phyloP scores from a whole-genome alignment of 805 yeast species.

The Metschnikowia orientalis region DNA sequence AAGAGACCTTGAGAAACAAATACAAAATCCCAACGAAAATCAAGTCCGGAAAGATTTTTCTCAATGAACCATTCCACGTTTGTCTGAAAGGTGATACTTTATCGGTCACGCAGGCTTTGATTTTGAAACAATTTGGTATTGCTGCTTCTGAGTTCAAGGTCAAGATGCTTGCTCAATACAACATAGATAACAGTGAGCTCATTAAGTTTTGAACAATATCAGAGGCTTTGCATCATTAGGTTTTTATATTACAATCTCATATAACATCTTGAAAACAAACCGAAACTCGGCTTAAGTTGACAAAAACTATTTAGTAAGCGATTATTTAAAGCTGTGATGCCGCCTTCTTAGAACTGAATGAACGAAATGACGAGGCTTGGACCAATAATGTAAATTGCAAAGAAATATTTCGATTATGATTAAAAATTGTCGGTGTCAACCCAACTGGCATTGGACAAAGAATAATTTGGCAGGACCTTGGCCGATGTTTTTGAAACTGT shows the following conservation, averaged over 20 bases:
- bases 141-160: constrained; percentile 92
- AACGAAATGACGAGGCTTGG: no score
- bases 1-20: constrained; percentile 84
- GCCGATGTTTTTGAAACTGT: constrained; percentile 64
- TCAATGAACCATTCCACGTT: constrained; percentile 73
- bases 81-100: constrained; percentile 75
- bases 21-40: constrained; percentile 89
- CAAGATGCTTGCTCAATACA: constrained; percentile 70
- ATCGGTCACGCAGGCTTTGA: constrained; percentile 86
- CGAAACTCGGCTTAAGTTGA: no score
- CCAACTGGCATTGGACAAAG: constrained; percentile 61
- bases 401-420: no score
- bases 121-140: constrained; percentile 91
- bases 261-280: no score
- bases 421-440: no score
- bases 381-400: no score
- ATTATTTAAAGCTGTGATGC: no score
- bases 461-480: constrained; percentile 56
- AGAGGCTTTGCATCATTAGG: constrained; percentile 4
- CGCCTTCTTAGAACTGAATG: no score
- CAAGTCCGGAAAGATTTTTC: constrained; percentile 78
- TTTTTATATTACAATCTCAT: constrained; percentile 9
- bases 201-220: constrained; percentile 16
- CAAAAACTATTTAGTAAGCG: no score
- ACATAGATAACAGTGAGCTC: constrained; percentile 47